Base-by-base conservation (phyloP, 176 grass and related monocot genomes). In the Oryza glumipatula region DNA sequence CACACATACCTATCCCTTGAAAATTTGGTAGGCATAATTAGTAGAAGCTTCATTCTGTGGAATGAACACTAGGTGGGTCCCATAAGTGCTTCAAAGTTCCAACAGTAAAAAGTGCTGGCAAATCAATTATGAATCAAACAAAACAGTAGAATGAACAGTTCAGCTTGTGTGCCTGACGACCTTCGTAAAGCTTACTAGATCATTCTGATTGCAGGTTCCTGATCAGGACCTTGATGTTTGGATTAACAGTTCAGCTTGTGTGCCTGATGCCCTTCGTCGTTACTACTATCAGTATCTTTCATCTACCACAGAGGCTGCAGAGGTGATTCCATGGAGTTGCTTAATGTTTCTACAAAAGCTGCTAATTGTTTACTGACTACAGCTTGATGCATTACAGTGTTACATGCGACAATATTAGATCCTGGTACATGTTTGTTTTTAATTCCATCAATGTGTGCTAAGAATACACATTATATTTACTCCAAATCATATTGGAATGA, bases 241-340 rank as follows among this genome's bases (percentile, higher is more conserved):
- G 93, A 71, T 89, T 61, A 95, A 92, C 77, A 92, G 88, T 95
- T 89, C 93, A 88, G 96, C 89, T 73, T 88, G 87, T 90, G 96
- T 95, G 39, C 87, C 91, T 86, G 96, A 98, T 90, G 96, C 96
- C 73, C 85, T 98, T 67, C 91, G 91, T 41, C 89, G 96, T 72
- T 95, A 95, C 87, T 98, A 98, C 85, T 98, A 95, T 88, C 93
- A 95, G 47, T 98, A 98, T 79, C 93, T 98, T 88, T 98, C 96
- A 82, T 94, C 96, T 84, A 92, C 88, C 79, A 87, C 93, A 67
- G 89, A 98, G 81, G 96, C 91, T 73, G 96, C 96, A 78, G 96
- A 98, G 96, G 93, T 92, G 84, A 43, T 79, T 64, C 70, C 46
- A 80, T 80, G 80, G 33, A 43, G 13, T 87, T 70, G 47, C 75